Base-by-base conservation (phyloP, 2,329 filamentous ascomycete genomes). In the Hypoxylon sp. region DNA sequence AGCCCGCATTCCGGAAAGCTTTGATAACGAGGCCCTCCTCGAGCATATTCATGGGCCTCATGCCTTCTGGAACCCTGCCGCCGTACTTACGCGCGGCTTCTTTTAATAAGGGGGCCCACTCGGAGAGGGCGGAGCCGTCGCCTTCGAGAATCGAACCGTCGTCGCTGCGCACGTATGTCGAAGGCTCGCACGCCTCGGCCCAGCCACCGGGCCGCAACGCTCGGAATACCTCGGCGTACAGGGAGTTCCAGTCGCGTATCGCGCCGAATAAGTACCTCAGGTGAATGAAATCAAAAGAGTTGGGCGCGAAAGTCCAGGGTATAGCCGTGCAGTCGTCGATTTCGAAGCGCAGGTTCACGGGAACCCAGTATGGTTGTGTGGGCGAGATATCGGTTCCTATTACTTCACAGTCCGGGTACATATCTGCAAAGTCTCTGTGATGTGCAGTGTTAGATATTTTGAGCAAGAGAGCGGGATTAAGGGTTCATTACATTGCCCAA, bases 321-420 rank as follows among this genome's bases (percentile, higher is more conserved):
- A 53, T 32, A 9, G 61, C 43, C 19, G 72, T 67, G 48, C 60
- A 67, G 57, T 71, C 67, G 56, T 73, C 71, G 36, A 73, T 72
- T 49, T 70, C 62, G 63, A 73, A 73, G 13, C 62, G 65, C 5
- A 71, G 56, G 62, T 73, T 73, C 3, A 62, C 60, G 1, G 71
- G 69, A 5, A 67, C 52, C 71, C 71, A 73, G 11, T 25, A 34
- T 2, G 73, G 69, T 30, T 75, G 74, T 23, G 63, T 73, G 0
- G 71, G 71, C 5, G 70, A 74, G 21, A 75, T 67, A 59, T 75
- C 72, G 6, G 70, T 74, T 2, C 72, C 73, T 21, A 73, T 72
- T 14, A 76, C 74, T 63, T 75, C 67, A 49, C 62, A 64, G 10
- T 48, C 25, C 3, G 63, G 69, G 51, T 48, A 66, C 10, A 64